Percentiles rank a stretch among this genome's conserved stretches.
Evolutionary conservation across 176 grass and related monocot species (phyloP).

Genomic region (Typha latifolia): DNA sequence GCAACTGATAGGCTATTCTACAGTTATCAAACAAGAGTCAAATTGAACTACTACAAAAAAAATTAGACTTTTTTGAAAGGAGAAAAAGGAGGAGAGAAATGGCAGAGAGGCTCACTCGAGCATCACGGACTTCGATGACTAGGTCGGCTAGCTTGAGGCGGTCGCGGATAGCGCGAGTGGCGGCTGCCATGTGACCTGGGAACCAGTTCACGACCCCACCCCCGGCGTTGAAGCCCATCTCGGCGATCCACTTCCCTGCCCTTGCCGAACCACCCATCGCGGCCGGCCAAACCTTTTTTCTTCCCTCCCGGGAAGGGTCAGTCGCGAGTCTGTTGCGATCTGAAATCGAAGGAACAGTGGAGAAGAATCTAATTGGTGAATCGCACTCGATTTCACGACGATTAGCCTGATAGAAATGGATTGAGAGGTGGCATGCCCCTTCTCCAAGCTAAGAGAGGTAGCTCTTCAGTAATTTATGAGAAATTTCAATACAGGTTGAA

Average conservation of each 20-base stretch:
- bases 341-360: no score
- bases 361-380: no score
- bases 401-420: no score
- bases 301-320: no score
- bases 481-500: no score
- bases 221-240: constrained; percentile 82
- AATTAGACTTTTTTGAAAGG: not conserved
- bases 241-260: constrained; percentile 47
- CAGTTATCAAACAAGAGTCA: not conserved
- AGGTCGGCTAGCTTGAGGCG: constrained; percentile 89
- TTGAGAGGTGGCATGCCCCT: no score
- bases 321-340: no score
- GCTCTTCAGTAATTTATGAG: no score
- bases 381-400: no score
- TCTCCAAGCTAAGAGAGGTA: no score
- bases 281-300: not conserved
- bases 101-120: constrained; percentile 42
- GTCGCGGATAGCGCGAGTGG: constrained; percentile 75
- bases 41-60: not conserved
- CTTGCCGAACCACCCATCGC: constrained; percentile 33
- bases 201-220: constrained; percentile 82
- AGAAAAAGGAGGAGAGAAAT: not conserved
- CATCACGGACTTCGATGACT: constrained; percentile 88
- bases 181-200: constrained; percentile 92
- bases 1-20: not conserved